These are phyloP conservation scores for Neoscytalidium dimidiatum DNA, from an alignment of 2,329 filamentous ascomycete genomes.

Conservation along the genomic window DNA sequence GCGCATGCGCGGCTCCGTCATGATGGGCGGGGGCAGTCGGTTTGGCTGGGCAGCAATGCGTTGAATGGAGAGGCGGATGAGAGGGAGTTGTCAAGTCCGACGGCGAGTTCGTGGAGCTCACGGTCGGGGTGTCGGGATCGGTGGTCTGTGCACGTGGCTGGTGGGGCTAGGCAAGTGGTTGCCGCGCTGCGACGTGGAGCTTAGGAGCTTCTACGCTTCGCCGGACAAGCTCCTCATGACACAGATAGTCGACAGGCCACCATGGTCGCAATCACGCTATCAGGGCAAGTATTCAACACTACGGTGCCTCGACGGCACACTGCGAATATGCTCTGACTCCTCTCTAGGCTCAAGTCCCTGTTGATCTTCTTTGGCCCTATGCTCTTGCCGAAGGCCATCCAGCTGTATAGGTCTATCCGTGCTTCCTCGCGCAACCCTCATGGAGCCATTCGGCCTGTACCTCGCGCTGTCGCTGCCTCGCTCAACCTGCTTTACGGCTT, in stretches of 20 bases:
- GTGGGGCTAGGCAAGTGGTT: background rate
- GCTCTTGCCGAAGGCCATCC: constrained; percentile 66
- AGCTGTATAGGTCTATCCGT: constrained; percentile 62
- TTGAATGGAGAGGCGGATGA: background rate
- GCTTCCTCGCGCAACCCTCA: constrained; percentile 43
- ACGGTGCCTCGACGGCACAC: background rate
- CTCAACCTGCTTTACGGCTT: constrained; percentile 62
- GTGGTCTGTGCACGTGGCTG: background rate
- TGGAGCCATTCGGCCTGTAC: constrained; percentile 58
- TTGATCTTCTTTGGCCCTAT: constrained; percentile 66
- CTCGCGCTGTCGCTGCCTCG: constrained; percentile 56
- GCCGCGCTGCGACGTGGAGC: constrained; percentile 16
- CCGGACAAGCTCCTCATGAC: background rate
- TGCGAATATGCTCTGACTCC: background rate
- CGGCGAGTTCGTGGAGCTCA: too few relatives aligned
- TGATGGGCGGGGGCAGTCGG: constrained; percentile 25
- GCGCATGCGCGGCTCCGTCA: constrained; percentile 53
- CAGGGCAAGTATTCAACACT: background rate
- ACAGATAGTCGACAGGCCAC: background rate
- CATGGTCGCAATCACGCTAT: constrained; percentile 16
- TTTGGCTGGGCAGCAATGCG: background rate
- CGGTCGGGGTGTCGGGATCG: background rate
- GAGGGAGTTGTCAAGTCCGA: background rate
- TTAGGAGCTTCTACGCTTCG: background rate
- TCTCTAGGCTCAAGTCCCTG: constrained; percentile 30